Base-by-base conservation (phyloP, 116 monocot species). In the Iris pallida region DNA sequence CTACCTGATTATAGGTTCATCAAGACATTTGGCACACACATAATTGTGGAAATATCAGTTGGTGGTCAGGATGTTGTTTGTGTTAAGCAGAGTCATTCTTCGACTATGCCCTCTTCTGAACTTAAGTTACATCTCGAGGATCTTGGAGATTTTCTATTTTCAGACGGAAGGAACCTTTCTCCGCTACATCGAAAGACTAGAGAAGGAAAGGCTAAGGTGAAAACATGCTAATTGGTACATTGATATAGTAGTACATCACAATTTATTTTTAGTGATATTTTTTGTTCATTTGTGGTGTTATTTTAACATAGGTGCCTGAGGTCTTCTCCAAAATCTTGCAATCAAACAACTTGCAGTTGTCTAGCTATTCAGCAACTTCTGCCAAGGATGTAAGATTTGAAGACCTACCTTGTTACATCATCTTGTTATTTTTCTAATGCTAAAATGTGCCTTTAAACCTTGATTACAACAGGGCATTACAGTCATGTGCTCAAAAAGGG, bases 1-100 rank as follows among this genome's bases (percentile, higher is more conserved):
- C 44, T 19, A 57, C 49, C 5, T 61, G 7, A 58, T 60, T 6
- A 45, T 74, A 96, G 92, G 71, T 96, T 96, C 73, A 97, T 97
- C 49, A 74, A 73, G 53, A 90, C 79, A 0, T 97, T 87, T 72
- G 97, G 97, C 16, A 97, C 97, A 54, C 97, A 97, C 53, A 85
- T 97, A 75, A 89, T 97, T 70, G 85, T 92, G 14, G 97, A 87
- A 63, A 65, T 92, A 42, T 76, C 85, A 48, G 57, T 97, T 54
- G 97, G 97, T 43, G 97, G 87, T 65, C 92, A 92, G 68, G 87
- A 97, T 83, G 78, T 92, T 60, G 53, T 97, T 19, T 87, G 92
- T 81, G 75, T 90, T 57, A 76, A 81, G 45, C 97, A 97, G 61
- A 83, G 57, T 54, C 85, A 74, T 79, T 78, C 80, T 65, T 97